These are phyloP conservation scores for Leptographium procerum DNA, from an alignment of 2,329 filamentous ascomycete genomes.

Conservation along the genomic window DNA sequence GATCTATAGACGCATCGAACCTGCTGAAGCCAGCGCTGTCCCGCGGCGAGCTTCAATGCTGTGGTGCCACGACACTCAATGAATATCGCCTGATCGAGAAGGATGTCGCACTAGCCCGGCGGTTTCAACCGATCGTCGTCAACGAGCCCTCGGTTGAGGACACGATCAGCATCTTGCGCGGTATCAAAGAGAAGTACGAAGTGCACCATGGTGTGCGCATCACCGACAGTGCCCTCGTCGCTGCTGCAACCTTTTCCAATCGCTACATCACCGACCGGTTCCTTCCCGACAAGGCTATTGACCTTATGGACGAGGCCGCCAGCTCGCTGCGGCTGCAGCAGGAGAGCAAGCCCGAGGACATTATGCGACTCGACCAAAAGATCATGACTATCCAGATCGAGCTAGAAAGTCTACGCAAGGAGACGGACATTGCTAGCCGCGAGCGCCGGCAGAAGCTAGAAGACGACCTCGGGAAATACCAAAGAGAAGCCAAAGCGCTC, in stretches of 20 bases:
- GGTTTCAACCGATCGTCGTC: slow-evolving; percentile 93
- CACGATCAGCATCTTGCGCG: slow-evolving; percentile 87
- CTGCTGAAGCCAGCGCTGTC: slow-evolving; percentile 88
- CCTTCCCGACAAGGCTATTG: slow-evolving; percentile 92
- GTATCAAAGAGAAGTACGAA: slow-evolving; percentile 96
- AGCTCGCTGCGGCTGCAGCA: slow-evolving; percentile 84
- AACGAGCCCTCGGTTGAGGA: slow-evolving; percentile 83
- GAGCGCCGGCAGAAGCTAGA: slow-evolving; percentile 84
- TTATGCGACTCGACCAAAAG: slow-evolving; percentile 81
- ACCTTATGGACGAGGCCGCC: slow-evolving; percentile 90
- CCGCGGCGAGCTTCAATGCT: slow-evolving; percentile 86
- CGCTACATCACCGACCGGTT: slow-evolving; percentile 96
- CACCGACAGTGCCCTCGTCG: slow-evolving; percentile 81
- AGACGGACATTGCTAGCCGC: slow-evolving; percentile 79
- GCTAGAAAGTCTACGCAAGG: slow-evolving; percentile 84
- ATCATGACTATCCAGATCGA: slow-evolving; percentile 98
- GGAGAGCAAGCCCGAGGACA: slow-evolving; percentile 92
- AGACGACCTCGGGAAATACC: slow-evolving; percentile 59
- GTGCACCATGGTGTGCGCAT: slow-evolving; percentile 95
- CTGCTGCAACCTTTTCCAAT: slow-evolving; percentile 84
- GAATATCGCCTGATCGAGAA: slow-evolving; percentile 95
- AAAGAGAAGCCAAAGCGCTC: slow-evolving; percentile 63
- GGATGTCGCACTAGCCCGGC: slow-evolving; percentile 79
- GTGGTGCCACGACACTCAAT: slow-evolving; percentile 82
- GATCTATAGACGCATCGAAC: slow-evolving; percentile 93